A percentile compares a stretch with the other conserved stretches of the same genome.
phyloP scores from a whole-genome alignment of 2,329 filamentous ascomycete genomes.

The Ophioceras dolichostomum region DNA sequence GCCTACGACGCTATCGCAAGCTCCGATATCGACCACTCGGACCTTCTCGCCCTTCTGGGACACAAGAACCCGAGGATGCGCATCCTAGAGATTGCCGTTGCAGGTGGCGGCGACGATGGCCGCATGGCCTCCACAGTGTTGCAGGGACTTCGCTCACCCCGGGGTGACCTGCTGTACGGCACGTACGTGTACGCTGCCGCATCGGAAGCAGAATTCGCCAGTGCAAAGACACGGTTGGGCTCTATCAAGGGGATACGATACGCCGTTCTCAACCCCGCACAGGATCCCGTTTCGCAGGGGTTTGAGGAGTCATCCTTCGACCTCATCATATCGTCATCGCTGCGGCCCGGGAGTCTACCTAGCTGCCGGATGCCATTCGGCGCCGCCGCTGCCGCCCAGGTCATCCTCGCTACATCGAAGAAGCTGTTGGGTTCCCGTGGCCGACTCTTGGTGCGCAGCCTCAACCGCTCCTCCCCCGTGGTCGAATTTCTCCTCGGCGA shows the following conservation, averaged over 20 bases:
- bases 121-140: not conserved
- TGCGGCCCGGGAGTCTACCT: too few species aligned
- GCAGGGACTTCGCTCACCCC: not conserved
- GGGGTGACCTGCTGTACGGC: not conserved
- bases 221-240: slow-evolving; percentile 5
- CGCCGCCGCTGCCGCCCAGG: too few species aligned
- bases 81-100: slow-evolving; percentile 8
- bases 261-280: not conserved
- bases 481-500: too few species aligned
- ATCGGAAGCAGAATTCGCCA: not conserved
- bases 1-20: too few species aligned
- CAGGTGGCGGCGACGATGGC: not conserved
- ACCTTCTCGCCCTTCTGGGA: slow-evolving; percentile 1
- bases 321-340: too few species aligned
- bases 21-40: not conserved
- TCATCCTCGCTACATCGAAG: too few species aligned
- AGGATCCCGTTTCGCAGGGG: not conserved
- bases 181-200: not conserved
- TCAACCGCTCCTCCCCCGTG: too few species aligned
- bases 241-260: not conserved
- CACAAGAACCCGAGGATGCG: slow-evolving; percentile 10
- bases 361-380: too few species aligned
- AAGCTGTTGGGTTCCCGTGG: too few species aligned
- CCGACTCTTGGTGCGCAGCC: too few species aligned
- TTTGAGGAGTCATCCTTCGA: not conserved